Evolutionary conservation across 208 protist species (phyloP), one percentile per base, ranked within the genome.

Genomic region (Phytomonas sp.): DNA sequence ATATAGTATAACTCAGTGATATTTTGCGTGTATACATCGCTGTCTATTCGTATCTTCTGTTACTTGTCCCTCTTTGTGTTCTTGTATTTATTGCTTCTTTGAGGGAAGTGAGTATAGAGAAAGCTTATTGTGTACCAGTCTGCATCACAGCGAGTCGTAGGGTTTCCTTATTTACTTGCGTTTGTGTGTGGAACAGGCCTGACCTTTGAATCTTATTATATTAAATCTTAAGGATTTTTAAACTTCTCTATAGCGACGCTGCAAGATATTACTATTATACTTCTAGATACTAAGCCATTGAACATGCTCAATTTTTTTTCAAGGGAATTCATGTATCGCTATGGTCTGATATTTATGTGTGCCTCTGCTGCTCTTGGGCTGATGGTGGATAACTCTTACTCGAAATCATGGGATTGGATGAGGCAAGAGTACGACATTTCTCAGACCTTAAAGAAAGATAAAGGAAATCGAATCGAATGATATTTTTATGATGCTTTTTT

Each of bases 311-410:
- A 68, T 69, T 28, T 80, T 66, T 13, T 87, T 87, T 63, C 77
- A 82, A 75, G 68, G 75, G 46, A 56, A n/a, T 76, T 82, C 67
- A 87, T 91, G 70, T 86, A 85, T 67, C 74, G 70, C 37, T 95
- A 88, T 66, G 89, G 84, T 32, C 78, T 95, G 33, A 17, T 92
- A 30, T 92, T 95, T 66, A 91, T 88, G 77, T 95, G 86, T 68
- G 76, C 79, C 0, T 76, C 87, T 17, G 76, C 87, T 32, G 68
- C 78, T 6, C 71, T 92, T 15, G 37, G 79, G 1, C 31, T 92
- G 60, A 66, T 91, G 64, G 78, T 80, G 29, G 73, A 87, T 59
- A 74, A 68, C 9, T 68, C 77, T 11, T 78, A 76, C 33, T 75
- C 71, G 37, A 85, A 84, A 23, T 40, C 77, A 53, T 95, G 89